phyloP scores from a whole-genome alignment of 345 rosid genomes.

The Garcia nutans region DNA sequence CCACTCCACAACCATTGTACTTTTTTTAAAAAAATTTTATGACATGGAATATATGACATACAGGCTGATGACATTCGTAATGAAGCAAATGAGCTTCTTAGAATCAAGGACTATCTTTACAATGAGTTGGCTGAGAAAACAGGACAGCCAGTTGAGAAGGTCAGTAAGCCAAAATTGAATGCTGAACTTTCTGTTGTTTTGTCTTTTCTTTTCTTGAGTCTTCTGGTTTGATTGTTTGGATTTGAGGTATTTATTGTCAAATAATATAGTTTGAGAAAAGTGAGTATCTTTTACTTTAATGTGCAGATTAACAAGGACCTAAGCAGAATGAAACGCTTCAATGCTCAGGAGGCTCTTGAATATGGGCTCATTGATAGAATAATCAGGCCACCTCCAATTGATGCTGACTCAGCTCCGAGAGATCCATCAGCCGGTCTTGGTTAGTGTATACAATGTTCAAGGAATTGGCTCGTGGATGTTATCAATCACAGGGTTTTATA shows the following conservation, averaged over 20 bases:
- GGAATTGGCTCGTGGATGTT: neutral
- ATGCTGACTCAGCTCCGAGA: slow-evolving; percentile 50
- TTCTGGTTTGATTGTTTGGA: neutral
- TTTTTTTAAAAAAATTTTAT: neutral
- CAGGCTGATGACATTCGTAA: slow-evolving; percentile 80
- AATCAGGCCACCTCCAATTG: slow-evolving; percentile 62
- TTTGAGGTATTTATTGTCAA: neutral
- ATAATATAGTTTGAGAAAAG: neutral
- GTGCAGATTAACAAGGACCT: slow-evolving; percentile 64
- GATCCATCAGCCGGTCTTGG: slow-evolving; percentile 57
- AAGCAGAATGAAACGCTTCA: slow-evolving; percentile 60
- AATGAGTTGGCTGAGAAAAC: slow-evolving; percentile 74
- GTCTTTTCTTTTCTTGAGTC: neutral
- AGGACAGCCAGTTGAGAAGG: slow-evolving; percentile 79
- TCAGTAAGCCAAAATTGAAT: slow-evolving; percentile 31
- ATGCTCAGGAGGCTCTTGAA: slow-evolving; percentile 70
- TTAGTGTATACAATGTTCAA: slow-evolving; percentile 21
- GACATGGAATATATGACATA: neutral
- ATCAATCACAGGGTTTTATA: neutral
- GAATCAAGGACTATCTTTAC: slow-evolving; percentile 73
- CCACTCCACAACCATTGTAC: neutral
- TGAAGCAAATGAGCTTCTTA: slow-evolving; percentile 80
- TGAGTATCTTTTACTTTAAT: neutral
- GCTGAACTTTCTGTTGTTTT: neutral
- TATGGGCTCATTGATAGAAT: slow-evolving; percentile 78